Base-by-base conservation (phyloP, 2,329 filamentous ascomycete genomes). In the Truncatella angustata region DNA sequence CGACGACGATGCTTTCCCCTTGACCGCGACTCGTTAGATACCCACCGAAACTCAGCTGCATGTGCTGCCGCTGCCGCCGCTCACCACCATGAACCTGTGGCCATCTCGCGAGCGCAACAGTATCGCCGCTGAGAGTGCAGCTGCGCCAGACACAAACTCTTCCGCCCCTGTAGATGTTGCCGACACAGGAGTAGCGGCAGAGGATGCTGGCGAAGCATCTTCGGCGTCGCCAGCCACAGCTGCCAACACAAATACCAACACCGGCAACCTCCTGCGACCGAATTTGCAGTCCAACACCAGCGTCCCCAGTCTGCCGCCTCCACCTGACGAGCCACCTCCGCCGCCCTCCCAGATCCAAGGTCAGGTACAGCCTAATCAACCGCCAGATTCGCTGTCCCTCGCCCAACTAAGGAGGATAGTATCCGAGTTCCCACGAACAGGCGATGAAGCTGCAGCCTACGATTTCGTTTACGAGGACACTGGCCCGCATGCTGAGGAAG, bases 381-480 rank as follows among this genome's bases (percentile, higher is more conserved):
- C 74, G 6, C 82, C 65, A 21, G 88, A 92, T 70, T 92, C 88
- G 14, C 76, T 93, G 24, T 92, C 88, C 30, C 74, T 93, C 39
- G 79, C 85, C 55, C 88, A 93, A 69, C 76, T 93, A 46, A 81
- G 84, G 57, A 84, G 82, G 58, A 81, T 92, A 50, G 86, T 92
- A 16, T 82, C 84, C 56, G 88, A 92, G 54, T 84, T 90, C 59
- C 87, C 87, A 14, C 83, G 82, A 57, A 66, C 78, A 48, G 88
- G 91, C 58, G 81, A 87, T 46, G 77, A 80, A 36, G 84, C 85
- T 10, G 76, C 80, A 39, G 84, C 85, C 10, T 99, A 99, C 75
- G 91, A 94, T 55, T 99, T 96, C 67, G 82, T 82, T 57, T 93
- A 93, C 72, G 75, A 81, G 23, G 88, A 93, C 68, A 80, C 81